These are phyloP conservation scores for Globisporangium cylindrosporum DNA, from an alignment of 352 stramenopile species.

Conservation along the genomic window DNA sequence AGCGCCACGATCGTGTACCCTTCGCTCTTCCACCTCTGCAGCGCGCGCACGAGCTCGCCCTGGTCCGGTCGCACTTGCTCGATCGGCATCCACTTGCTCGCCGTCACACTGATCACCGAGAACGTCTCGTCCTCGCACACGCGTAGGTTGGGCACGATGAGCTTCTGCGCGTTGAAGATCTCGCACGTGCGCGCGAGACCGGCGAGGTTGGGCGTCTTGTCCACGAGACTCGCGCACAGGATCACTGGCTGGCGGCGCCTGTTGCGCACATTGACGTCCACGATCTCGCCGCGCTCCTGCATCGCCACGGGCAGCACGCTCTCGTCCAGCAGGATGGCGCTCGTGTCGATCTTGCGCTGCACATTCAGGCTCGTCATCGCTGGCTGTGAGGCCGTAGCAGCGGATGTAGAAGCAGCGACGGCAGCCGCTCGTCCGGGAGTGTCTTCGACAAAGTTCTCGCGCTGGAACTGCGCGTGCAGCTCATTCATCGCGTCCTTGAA, in stretches of 20 bases:
- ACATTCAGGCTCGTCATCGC: slow-evolving; percentile 27
- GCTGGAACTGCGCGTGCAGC: slow-evolving; percentile 72
- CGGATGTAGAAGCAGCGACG: background rate
- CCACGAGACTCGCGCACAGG: slow-evolving; percentile 86
- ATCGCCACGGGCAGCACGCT: slow-evolving; percentile 52
- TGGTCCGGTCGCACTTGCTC: slow-evolving; percentile 77
- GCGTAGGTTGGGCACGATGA: slow-evolving; percentile 88
- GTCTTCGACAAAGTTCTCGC: slow-evolving; percentile 50
- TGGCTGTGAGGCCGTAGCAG: background rate
- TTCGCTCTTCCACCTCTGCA: slow-evolving; percentile 72
- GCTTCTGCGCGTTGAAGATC: slow-evolving; percentile 91
- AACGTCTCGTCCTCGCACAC: slow-evolving; percentile 89
- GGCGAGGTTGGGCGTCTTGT: slow-evolving; percentile 95
- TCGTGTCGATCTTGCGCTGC: slow-evolving; percentile 80
- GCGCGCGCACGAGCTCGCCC: slow-evolving; percentile 29
- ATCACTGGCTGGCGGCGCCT: slow-evolving; percentile 61
- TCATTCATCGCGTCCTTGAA: slow-evolving; percentile 67
- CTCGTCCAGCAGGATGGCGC: slow-evolving; percentile 58
- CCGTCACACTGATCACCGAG: slow-evolving; percentile 89
- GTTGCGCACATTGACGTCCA: slow-evolving; percentile 45
- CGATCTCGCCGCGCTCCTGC: slow-evolving; percentile 26
- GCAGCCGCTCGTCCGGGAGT: background rate
- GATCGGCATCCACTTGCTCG: slow-evolving; percentile 94
- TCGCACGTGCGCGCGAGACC: slow-evolving; percentile 93
- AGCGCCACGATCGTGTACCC: slow-evolving; percentile 93